Base-by-base conservation (phyloP, 1,284 basidiomycete genomes). In the Moesziomyces sp. region DNA sequence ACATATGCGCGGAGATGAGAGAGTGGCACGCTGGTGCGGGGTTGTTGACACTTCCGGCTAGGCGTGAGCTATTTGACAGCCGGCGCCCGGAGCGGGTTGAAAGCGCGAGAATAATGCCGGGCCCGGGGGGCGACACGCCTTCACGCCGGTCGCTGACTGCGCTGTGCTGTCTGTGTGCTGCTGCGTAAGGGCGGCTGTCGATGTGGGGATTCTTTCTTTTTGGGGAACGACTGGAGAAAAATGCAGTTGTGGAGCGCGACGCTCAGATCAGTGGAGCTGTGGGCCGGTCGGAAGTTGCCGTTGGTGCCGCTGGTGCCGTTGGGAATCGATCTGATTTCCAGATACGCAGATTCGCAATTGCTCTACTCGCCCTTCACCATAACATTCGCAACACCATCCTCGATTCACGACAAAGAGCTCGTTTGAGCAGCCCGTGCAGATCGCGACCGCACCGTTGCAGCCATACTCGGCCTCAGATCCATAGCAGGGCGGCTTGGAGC, bases 401-500 rank as follows among this genome's bases (percentile, higher is more conserved):
- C 3, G 10, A 33, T 33, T 33, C 11, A 3, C 7, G 8, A 33
- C 38, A 10, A 24, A 28, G 26, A 9, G 33, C n/a, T 6, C 19
- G 28, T 11, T 8, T 38, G 21, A n/a, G 13, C 50, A 46, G 56
- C 48, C 46, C n/a, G 44, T 35, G 23, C 11, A 28, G 9, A 33
- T 28, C 46, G 54, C 24, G 26, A 44, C 44, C 47, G 52, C 52
- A 46, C 43, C 52, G 35, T 49, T 44, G 56, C 59, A 62, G 59
- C 66, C 66, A 69, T 69, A 63, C 52, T 63, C 60, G 50, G 42
- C 46, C 56, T 55, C 43, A 45, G 21, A 26, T 28, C 45, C 26
- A 26, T 49, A 43, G 52, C 66, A 60, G 66, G 59, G 62, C 66
- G 66, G 66, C 55, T 58, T 28, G 59, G 52, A 48, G 54, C 55